Evolutionary conservation across 768 basidiomycete species (phyloP).

Genomic region (Xerocomus spinulosus): DNA sequence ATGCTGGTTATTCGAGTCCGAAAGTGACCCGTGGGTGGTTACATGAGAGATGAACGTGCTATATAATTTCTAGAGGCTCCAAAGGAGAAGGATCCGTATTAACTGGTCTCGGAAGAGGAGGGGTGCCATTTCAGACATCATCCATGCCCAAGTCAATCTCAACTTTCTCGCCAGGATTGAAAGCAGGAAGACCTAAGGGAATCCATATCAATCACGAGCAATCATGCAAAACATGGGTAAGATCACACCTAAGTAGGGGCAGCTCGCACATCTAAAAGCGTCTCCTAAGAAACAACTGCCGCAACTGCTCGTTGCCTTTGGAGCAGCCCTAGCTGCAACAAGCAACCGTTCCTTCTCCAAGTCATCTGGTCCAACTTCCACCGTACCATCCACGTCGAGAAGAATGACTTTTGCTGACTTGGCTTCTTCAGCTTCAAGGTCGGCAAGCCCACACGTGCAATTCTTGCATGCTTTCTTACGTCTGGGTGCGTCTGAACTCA

Average conservation of each 20-base stretch:
- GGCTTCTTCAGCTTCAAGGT: conserved; percentile 83
- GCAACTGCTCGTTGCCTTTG: conserved; percentile 93
- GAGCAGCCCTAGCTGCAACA: conserved; percentile 62
- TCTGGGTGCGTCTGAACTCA: conserved; percentile 45
- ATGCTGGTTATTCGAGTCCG: background rate
- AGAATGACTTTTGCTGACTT: conserved; percentile 58
- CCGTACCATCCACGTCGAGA: conserved; percentile 56
- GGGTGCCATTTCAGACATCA: conserved; percentile 54
- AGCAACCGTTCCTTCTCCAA: conserved; percentile 62
- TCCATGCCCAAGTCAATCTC: conserved; percentile 87
- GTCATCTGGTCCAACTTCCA: conserved; percentile 52
- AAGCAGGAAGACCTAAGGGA: conserved; percentile 87
- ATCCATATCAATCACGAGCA: conserved; percentile 9
- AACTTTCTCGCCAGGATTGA: conserved; percentile 98
- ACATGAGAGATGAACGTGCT: background rate
- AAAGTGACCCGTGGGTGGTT: background rate
- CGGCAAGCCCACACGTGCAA: conserved; percentile 94
- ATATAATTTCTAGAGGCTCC: conserved; percentile 2
- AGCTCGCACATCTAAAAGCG: conserved; percentile 93
- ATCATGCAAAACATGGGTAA: background rate
- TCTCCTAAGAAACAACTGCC: conserved; percentile 97
- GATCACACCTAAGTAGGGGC: conserved; percentile 88
- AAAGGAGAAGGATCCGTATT: too few species aligned
- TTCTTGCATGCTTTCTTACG: conserved; percentile 93
- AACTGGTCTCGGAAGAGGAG: too few species aligned